Conservation (phyloP, 306 rosid species). For the Quercus gilva region DNA sequence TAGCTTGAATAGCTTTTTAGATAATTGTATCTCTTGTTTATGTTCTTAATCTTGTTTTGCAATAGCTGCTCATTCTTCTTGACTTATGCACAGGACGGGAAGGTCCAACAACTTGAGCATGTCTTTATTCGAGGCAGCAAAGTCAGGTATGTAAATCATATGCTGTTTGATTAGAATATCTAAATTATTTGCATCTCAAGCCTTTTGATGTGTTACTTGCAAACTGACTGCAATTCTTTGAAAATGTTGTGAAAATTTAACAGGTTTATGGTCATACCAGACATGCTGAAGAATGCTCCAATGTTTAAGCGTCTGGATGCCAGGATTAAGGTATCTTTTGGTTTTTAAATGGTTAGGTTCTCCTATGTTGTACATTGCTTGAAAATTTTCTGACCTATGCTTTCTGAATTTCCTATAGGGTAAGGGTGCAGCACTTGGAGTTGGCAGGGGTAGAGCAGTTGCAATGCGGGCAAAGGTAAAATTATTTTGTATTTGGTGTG, state of each 20-base stretch:
- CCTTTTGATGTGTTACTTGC: background rate
- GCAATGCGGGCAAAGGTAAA: conserved; percentile 95
- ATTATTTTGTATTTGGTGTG: background rate
- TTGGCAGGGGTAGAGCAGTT: conserved; percentile 97
- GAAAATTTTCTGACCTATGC: conserved; percentile 17
- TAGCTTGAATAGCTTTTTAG: background rate
- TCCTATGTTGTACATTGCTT: background rate
- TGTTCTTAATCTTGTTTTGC: background rate
- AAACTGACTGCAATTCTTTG: conserved; percentile 3
- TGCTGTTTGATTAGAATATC: background rate
- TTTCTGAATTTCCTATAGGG: conserved; percentile 60
- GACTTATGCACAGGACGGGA: conserved; percentile 67
- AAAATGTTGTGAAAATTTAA: conserved; percentile 11
- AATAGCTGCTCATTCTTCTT: conserved; percentile 18
- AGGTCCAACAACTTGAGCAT: conserved; percentile 94
- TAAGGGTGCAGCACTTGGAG: conserved; percentile 98
- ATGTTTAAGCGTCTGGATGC: conserved; percentile 99
- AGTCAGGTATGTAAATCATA: conserved; percentile 67
- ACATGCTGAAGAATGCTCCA: conserved; percentile 98
- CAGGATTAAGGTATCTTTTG: conserved; percentile 69
- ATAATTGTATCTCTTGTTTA: background rate
- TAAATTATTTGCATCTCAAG: too few species aligned
- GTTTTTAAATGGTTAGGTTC: conserved; percentile 1
- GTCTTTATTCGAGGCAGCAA: conserved; percentile 97
- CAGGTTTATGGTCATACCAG: conserved; percentile 99